phyloP scores from a whole-genome alignment of 495 filamentous ascomycete genomes.

The Neurospora sp. region DNA sequence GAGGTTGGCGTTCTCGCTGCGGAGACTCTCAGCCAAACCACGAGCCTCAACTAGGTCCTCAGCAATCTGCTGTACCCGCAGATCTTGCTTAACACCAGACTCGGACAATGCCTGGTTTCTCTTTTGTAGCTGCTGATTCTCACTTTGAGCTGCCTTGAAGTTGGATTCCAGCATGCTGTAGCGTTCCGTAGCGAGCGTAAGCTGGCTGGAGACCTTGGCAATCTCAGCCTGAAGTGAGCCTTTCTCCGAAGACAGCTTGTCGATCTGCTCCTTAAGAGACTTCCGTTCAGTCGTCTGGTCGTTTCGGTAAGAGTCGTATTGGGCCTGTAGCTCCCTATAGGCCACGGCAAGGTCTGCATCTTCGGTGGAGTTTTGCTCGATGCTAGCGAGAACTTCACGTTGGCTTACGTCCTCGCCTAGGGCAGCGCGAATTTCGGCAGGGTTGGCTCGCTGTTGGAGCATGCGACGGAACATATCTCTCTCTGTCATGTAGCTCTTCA shows the following conservation, averaged over 20 bases:
- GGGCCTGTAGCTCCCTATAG: slow-evolving; percentile 75
- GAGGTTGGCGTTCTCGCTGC: slow-evolving; percentile 82
- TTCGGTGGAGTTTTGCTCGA: slow-evolving; percentile 33
- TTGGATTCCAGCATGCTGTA: slow-evolving; percentile 88
- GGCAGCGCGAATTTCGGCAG: slow-evolving; percentile 50
- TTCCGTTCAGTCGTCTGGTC: slow-evolving; percentile 71
- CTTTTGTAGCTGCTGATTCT: slow-evolving; percentile 78
- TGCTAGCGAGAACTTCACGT: slow-evolving; percentile 38
- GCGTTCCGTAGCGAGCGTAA: slow-evolving; percentile 69
- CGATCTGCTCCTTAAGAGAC: slow-evolving; percentile 75
- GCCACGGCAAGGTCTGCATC: slow-evolving; percentile 33
- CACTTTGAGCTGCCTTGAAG: slow-evolving; percentile 66
- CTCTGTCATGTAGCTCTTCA: slow-evolving; percentile 88
- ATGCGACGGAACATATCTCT: slow-evolving; percentile 95
- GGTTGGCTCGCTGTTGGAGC: slow-evolving; percentile 57
- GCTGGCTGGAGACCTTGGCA: slow-evolving; percentile 65
- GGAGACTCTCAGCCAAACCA: slow-evolving; percentile 72
- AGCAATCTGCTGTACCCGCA: slow-evolving; percentile 79
- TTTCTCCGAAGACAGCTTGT: slow-evolving; percentile 73
- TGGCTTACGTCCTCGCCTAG: slow-evolving; percentile 47
- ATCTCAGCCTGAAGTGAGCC: slow-evolving; percentile 69
- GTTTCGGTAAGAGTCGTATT: slow-evolving; percentile 83
- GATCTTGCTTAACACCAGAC: slow-evolving; percentile 75
- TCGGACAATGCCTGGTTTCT: slow-evolving; percentile 66
- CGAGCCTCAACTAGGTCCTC: slow-evolving; percentile 87